A percentile compares a stretch with the other conserved stretches of the same genome.
phyloP scores from a whole-genome alignment of 2,329 filamentous ascomycete species.

The Hymenoscyphus fructigenus region DNA sequence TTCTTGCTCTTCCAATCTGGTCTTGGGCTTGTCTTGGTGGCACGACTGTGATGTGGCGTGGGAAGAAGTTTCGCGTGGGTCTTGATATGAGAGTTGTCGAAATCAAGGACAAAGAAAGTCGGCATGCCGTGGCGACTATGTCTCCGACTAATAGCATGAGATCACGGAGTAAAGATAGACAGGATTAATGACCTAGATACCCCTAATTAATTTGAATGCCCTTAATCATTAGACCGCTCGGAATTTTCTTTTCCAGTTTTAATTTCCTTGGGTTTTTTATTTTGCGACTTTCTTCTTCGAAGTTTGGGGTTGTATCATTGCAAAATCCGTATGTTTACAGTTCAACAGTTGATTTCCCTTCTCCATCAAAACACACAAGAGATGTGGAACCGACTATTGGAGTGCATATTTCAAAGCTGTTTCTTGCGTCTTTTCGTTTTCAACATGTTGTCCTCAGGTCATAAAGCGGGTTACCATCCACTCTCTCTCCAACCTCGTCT shows the following conservation, averaged over 20 bases:
- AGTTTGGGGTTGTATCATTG: too few relatives aligned
- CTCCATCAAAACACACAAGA: too few relatives aligned
- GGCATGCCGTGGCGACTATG: background rate
- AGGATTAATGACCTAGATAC: conserved; percentile 22
- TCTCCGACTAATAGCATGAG: conserved; percentile 18
- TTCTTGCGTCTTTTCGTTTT: too few relatives aligned
- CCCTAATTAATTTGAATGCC: background rate
- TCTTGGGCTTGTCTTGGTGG: conserved; percentile 86
- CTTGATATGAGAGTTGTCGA: conserved; percentile 80
- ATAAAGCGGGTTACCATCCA: background rate
- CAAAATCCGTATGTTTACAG: too few relatives aligned
- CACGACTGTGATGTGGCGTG: conserved; percentile 83
- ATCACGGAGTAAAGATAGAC: conserved; percentile 31
- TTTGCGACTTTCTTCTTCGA: too few relatives aligned
- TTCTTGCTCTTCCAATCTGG: conserved; percentile 86
- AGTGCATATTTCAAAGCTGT: too few relatives aligned
- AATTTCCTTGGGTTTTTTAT: background rate
- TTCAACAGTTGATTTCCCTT: too few relatives aligned
- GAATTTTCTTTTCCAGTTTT: background rate
- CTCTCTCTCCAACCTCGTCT: background rate
- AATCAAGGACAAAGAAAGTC: conserved; percentile 20
- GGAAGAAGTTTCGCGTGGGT: conserved; percentile 76
- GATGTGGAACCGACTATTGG: too few relatives aligned
- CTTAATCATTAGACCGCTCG: background rate
- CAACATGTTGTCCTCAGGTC: too few relatives aligned